Percentiles rank a stretch among this genome's conserved stretches.
Evolutionary conservation across 1,284 basidiomycete species (phyloP).

Genomic region (Exobasidium rhododendri): DNA sequence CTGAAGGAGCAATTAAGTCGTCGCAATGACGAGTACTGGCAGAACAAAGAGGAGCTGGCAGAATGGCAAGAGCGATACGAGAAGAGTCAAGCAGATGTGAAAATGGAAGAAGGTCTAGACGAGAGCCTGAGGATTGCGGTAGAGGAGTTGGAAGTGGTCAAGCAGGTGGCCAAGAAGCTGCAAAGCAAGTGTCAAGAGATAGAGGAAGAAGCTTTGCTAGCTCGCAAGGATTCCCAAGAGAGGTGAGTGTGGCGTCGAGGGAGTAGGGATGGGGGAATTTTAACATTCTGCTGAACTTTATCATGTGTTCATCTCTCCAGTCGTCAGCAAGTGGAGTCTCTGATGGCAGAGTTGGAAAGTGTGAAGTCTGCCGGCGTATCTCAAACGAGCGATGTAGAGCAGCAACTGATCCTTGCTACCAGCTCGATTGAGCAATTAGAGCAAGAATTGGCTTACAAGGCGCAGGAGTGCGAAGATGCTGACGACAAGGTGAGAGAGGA

Average conservation of each 20-base stretch:
- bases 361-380: not conserved
- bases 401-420: not conserved
- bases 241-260: not conserved
- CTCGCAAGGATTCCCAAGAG: not conserved
- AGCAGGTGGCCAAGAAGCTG: slow-evolving; percentile 2
- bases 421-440: slow-evolving; percentile 29
- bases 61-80: slow-evolving; percentile 27
- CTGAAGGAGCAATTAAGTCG: slow-evolving; percentile 16
- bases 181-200: not conserved
- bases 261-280: slow-evolving; percentile 4
- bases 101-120: not conserved
- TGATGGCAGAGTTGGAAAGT: not conserved
- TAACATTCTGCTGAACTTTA: no score
- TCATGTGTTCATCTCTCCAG: not conserved
- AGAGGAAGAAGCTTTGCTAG: slow-evolving; percentile 5
- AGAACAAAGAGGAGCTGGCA: slow-evolving; percentile 37
- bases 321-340: not conserved
- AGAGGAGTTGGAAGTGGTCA: not conserved
- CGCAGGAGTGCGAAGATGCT: slow-evolving; percentile 43
- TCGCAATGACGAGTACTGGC: slow-evolving; percentile 35
- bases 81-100: not conserved
- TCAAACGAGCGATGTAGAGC: not conserved
- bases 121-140: not conserved
- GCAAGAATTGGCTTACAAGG: slow-evolving; percentile 33
- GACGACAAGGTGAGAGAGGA: slow-evolving; percentile 21